phyloP scores from a whole-genome alignment of 2,329 filamentous ascomycete genomes.

The Aspergillus tanneri region DNA sequence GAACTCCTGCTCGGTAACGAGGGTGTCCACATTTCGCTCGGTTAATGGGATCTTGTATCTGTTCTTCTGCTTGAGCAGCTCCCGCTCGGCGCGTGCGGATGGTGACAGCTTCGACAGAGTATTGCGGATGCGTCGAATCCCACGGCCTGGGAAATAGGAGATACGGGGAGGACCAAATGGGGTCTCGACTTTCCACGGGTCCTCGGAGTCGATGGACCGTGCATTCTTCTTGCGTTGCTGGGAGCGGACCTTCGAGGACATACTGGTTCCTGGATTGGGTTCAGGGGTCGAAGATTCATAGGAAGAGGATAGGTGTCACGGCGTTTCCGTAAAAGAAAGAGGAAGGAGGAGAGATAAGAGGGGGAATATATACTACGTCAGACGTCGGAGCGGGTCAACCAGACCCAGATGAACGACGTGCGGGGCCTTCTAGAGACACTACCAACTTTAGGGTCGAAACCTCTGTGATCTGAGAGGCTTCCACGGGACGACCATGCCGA shows the following conservation, averaged over 20 bases:
- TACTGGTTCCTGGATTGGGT: not conserved
- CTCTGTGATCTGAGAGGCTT: constrained; percentile 1
- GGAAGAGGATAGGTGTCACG: too few species aligned
- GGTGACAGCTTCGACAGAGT: constrained; percentile 36
- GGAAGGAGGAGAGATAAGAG: not conserved
- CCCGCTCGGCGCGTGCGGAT: constrained; percentile 34
- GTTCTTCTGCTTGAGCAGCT: constrained; percentile 38
- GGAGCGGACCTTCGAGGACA: constrained; percentile 21
- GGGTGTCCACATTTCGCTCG: constrained; percentile 37
- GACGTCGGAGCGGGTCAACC: not conserved
- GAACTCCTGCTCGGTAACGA: constrained; percentile 35
- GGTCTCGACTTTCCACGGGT: constrained; percentile 32
- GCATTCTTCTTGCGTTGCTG: constrained; percentile 24
- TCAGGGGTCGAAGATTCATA: too few species aligned
- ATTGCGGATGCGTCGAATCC: constrained; percentile 37
- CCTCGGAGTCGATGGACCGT: constrained; percentile 27
- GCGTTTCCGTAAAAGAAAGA: too few species aligned
- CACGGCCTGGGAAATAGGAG: constrained; percentile 27
- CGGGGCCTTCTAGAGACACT: too few species aligned
- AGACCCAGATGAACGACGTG: not conserved
- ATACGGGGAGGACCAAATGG: constrained; percentile 35
- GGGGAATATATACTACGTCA: constrained; percentile 12
- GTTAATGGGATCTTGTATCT: constrained; percentile 37
- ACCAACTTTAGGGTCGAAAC: too few species aligned
- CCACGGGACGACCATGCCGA: constrained; percentile 9